phyloP scores from a whole-genome alignment of 2,329 filamentous ascomycete genomes.

The Rutstroemia sp. region DNA sequence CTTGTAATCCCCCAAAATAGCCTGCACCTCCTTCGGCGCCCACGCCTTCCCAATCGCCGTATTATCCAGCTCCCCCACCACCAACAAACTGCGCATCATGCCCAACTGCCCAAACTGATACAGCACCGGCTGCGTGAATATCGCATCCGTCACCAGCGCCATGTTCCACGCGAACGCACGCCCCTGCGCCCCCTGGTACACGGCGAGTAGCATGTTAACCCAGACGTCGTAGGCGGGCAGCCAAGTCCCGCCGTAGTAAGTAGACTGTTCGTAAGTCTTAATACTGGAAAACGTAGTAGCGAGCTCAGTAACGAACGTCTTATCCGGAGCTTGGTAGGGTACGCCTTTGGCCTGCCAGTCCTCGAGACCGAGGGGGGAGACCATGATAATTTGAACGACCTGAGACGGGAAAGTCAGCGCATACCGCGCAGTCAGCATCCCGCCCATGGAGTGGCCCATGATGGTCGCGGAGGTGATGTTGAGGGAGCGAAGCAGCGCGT shows the following conservation, averaged over 20 bases:
- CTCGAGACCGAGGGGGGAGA: constrained; percentile 47
- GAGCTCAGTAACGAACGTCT: constrained; percentile 32
- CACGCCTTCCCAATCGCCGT: constrained; percentile 46
- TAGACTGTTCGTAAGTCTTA: constrained; percentile 37
- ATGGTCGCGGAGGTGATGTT: constrained; percentile 38
- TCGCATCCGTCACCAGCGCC: constrained; percentile 7
- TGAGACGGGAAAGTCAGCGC: constrained; percentile 41
- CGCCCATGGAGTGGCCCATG: constrained; percentile 48
- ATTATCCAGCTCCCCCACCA: constrained; percentile 20
- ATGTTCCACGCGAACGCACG: constrained; percentile 9
- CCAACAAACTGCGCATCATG: constrained; percentile 9
- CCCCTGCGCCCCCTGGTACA: constrained; percentile 38
- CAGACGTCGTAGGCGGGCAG: constrained; percentile 41
- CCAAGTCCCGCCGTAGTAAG: constrained; percentile 43
- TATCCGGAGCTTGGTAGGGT: constrained; percentile 38
- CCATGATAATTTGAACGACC: constrained; percentile 39
- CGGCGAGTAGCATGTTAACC: constrained; percentile 45
- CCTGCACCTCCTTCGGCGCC: constrained; percentile 35
- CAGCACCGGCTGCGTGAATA: constrained; percentile 6
- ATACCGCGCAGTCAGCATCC: constrained; percentile 46
- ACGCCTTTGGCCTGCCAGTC: constrained; percentile 40
- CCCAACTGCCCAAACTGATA: constrained; percentile 8
- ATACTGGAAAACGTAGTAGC: constrained; percentile 37
- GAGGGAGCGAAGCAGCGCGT: constrained; percentile 38
- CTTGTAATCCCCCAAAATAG: constrained; percentile 41